These are phyloP conservation scores for Trichoderma simmonsii DNA, from an alignment of 2,329 filamentous ascomycete species.

Conservation along the genomic window DNA sequence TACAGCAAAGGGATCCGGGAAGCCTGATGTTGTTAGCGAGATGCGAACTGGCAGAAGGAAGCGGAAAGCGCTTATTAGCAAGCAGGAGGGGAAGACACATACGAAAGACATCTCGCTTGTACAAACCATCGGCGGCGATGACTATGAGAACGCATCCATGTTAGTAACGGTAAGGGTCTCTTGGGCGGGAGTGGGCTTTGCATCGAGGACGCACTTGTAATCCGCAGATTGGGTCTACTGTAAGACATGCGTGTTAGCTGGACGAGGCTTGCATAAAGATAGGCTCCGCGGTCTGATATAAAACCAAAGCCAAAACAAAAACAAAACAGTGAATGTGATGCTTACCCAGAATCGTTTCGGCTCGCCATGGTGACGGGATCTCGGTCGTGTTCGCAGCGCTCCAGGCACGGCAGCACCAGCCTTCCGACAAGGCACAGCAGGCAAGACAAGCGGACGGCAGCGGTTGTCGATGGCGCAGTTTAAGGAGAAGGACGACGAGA, in stretches of 20 bases:
- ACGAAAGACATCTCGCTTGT: conserved; percentile 99
- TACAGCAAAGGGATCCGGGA: conserved; percentile 96
- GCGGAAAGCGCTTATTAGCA: neutral
- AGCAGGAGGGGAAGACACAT: conserved; percentile 42
- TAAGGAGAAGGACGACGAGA: conserved; percentile 5
- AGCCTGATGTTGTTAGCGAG: conserved; percentile 60
- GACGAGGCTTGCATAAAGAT: neutral
- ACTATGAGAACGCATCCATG: conserved; percentile 53
- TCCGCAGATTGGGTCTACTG: conserved; percentile 78
- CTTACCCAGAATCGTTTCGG: conserved; percentile 18
- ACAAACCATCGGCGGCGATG: conserved; percentile 96
- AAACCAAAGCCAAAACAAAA: neutral
- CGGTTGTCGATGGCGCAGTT: conserved; percentile 13
- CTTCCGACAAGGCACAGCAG: conserved; percentile 1
- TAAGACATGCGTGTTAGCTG: conserved; percentile 33
- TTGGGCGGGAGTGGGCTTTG: neutral
- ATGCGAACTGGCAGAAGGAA: neutral
- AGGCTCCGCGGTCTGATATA: neutral
- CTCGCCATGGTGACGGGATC: conserved; percentile 15
- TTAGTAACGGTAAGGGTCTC: conserved; percentile 15
- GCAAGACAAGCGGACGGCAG: neutral
- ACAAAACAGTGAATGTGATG: neutral
- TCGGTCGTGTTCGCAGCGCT: conserved; percentile 7
- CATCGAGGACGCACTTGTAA: conserved; percentile 69
- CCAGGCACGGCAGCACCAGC: conserved; percentile 18